phyloP scores from a whole-genome alignment of 768 basidiomycete genomes.

The Amanita fuliginea region DNA sequence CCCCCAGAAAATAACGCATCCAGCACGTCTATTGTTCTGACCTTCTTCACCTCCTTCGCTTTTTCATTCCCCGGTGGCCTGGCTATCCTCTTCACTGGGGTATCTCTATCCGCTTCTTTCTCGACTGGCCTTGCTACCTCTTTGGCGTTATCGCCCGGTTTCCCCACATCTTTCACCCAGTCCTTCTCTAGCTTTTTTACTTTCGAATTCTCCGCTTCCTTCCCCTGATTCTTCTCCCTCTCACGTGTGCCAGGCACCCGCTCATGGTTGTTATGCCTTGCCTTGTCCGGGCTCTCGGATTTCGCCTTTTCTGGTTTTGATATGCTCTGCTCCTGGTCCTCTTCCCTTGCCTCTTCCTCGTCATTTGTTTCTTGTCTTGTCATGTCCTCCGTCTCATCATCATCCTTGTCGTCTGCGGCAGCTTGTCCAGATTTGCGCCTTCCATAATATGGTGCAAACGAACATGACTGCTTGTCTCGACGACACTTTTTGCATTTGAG shows the following conservation, averaged over 20 bases:
- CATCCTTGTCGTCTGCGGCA: not conserved
- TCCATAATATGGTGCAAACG: not conserved
- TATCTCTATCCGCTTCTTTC: not conserved
- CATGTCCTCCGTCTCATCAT: not conserved
- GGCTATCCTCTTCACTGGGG: not conserved
- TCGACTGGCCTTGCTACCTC: not conserved
- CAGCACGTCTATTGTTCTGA: not conserved
- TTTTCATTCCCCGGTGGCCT: not conserved
- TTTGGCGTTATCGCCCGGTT: not conserved
- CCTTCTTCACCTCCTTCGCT: not conserved
- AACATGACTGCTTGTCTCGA: conserved; percentile 3
- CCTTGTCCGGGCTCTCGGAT: no score
- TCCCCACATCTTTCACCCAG: not conserved
- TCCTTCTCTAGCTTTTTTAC: not conserved
- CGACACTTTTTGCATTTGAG: conserved; percentile 3
- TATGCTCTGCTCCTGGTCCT: not conserved
- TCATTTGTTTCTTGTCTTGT: not conserved
- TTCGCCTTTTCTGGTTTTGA: not conserved
- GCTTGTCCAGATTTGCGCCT: not conserved
- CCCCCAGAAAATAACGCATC: not conserved
- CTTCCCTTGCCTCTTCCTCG: not conserved
- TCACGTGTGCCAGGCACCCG: no score
- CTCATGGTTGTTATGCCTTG: no score
- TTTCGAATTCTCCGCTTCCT: not conserved
- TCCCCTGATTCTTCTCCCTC: not conserved